A percentile compares a stretch with the other conserved stretches of the same genome.
Evolutionary conservation across 257 asterid species (phyloP).

Genomic region (Solanum paucissectum): DNA sequence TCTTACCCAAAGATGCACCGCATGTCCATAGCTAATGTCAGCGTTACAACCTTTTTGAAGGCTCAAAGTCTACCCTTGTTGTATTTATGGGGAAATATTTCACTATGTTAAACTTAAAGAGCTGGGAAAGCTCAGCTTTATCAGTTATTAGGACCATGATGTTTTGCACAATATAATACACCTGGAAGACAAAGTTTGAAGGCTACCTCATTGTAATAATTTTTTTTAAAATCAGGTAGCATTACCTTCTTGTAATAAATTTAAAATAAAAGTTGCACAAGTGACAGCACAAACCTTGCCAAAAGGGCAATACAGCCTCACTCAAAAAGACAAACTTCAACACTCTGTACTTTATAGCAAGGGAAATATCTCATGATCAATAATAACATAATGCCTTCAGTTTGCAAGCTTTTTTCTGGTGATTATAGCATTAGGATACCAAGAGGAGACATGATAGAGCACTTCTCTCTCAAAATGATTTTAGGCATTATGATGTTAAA

Average conservation of each 20-base stretch:
- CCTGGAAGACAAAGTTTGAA: neutral
- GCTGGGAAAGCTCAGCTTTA: neutral
- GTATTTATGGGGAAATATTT: neutral
- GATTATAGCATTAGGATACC: neutral
- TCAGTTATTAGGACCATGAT: neutral
- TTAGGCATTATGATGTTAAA: neutral
- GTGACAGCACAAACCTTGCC: neutral
- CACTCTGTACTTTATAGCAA: neutral
- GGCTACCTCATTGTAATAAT: neutral
- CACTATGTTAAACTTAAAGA: neutral
- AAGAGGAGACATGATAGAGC: neutral
- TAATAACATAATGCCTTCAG: neutral
- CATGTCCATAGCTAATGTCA: neutral
- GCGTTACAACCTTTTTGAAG: neutral
- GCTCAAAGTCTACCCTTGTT: neutral
- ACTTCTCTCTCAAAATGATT: neutral
- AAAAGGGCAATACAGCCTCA: neutral
- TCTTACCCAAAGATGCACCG: neutral
- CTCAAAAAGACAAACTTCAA: neutral
- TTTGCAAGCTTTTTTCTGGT: neutral
- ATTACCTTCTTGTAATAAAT: neutral
- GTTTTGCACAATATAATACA: neutral
- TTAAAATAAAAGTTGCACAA: neutral
- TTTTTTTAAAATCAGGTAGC: neutral
- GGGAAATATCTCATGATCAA: neutral